Conservation (phyloP, 345 rosid genomes). For the Mercurialis annua region DNA sequence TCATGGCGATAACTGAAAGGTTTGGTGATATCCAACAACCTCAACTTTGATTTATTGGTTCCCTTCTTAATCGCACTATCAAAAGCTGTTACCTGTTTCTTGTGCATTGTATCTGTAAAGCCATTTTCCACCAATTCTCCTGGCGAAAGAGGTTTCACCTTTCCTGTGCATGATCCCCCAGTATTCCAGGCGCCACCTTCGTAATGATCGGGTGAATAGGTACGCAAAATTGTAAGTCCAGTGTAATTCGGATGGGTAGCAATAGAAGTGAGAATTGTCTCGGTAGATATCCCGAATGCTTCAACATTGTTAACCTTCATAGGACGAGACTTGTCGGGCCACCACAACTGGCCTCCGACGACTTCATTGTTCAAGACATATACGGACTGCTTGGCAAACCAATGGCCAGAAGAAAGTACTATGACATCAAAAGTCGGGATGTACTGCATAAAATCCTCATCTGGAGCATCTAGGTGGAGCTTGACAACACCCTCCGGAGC, state of each 20-base stretch:
- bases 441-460: conserved; percentile 63
- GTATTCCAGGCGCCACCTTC: conserved; percentile 99
- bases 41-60: conserved; percentile 46
- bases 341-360: conserved; percentile 95
- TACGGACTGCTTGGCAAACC: conserved; percentile 95
- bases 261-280: conserved; percentile 66
- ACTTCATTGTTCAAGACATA: conserved; percentile 77
- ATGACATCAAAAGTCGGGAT: conserved; percentile 68
- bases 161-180: conserved; percentile 96
- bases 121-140: conserved; percentile 77
- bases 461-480: conserved; percentile 86
- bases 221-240: conserved; percentile 71
- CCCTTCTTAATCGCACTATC: conserved; percentile 42
- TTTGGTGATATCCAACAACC: conserved; percentile 82
- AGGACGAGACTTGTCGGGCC: conserved; percentile 64
- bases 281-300: conserved; percentile 85
- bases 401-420: conserved; percentile 91
- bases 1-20: conserved; percentile 86
- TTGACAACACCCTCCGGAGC: conserved; percentile 76
- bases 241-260: conserved; percentile 71
- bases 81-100: conserved; percentile 75
- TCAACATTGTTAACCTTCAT: conserved; percentile 79
- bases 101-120: conserved; percentile 70
- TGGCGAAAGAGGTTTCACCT: conserved; percentile 52
- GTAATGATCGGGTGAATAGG: conserved; percentile 94